A percentile compares a stretch with the other conserved stretches of the same genome.
Evolutionary conservation across 768 basidiomycete species (phyloP).

Genomic region (Thelephora ganbajun): DNA sequence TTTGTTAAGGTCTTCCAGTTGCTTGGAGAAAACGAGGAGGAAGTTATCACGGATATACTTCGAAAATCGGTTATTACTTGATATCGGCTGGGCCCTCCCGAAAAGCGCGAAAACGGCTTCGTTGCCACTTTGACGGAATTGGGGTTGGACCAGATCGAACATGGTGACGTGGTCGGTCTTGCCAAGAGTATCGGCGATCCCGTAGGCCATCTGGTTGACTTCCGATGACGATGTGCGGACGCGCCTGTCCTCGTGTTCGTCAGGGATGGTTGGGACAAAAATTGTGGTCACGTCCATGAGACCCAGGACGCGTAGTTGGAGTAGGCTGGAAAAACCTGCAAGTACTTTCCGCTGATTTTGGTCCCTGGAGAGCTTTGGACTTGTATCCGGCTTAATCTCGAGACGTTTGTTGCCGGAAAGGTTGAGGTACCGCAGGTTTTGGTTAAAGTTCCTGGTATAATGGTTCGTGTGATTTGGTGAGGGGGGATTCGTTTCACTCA

Average conservation of each 20-base stretch:
- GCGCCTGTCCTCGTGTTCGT: conserved; percentile 79
- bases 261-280: conserved; percentile 52
- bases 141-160: conserved; percentile 84
- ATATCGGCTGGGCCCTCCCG: conserved; percentile 52
- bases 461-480: not conserved
- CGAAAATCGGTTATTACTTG: conserved; percentile 53
- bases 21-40: conserved; percentile 40
- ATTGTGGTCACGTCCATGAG: conserved; percentile 88
- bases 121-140: conserved; percentile 61
- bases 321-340: conserved; percentile 80
- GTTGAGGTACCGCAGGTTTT: conserved; percentile 86
- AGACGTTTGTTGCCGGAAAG: conserved; percentile 93
- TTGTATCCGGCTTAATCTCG: conserved; percentile 76
- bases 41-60: conserved; percentile 82
- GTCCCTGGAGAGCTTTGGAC: conserved; percentile 13
- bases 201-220: conserved; percentile 87
- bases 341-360: conserved; percentile 27
- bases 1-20: conserved; percentile 35
- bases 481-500: conserved; percentile 22
- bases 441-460: conserved; percentile 81
- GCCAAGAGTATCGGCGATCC: conserved; percentile 88
- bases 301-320: conserved; percentile 78
- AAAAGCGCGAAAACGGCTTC: conserved; percentile 97
- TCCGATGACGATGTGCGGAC: conserved; percentile 84
- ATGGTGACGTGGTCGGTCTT: conserved; percentile 67